A percentile compares a stretch with the other conserved stretches of the same genome.
Conservation (phyloP, 2,329 filamentous ascomycete species). For the Xylariaceae sp. region DNA sequence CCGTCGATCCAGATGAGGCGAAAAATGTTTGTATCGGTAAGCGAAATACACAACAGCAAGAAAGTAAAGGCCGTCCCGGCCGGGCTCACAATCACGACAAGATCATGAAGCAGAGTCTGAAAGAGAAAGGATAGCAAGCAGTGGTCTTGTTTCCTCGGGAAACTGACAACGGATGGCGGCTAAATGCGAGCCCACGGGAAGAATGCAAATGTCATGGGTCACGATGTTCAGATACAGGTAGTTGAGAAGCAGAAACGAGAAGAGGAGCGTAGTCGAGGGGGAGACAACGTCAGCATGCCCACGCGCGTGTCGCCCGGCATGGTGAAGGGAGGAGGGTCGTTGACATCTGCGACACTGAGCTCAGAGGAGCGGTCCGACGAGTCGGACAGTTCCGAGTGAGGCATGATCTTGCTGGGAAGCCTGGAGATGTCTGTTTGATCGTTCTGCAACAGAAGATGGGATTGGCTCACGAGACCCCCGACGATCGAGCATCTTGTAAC, state of each 20-base stretch:
- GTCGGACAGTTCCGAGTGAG: background rate
- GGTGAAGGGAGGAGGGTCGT: slow-evolving; percentile 10
- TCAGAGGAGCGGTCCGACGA: background rate
- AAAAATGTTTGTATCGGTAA: slow-evolving; percentile 27
- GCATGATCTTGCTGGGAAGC: slow-evolving; percentile 3
- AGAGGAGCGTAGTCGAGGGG: slow-evolving; percentile 9
- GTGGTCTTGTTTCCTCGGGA: slow-evolving; percentile 14
- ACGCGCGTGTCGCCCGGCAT: slow-evolving; percentile 3
- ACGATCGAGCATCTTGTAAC: background rate
- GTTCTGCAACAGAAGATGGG: background rate
- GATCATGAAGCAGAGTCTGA: slow-evolving; percentile 35
- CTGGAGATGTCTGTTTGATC: slow-evolving; percentile 7
- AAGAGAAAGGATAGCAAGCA: slow-evolving; percentile 18
- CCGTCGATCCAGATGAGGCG: slow-evolving; percentile 25
- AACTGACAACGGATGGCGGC: slow-evolving; percentile 13
- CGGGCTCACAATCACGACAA: slow-evolving; percentile 33
- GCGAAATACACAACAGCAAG: slow-evolving; percentile 29
- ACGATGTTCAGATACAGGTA: slow-evolving; percentile 15
- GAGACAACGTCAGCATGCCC: slow-evolving; percentile 1
- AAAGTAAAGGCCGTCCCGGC: slow-evolving; percentile 37
- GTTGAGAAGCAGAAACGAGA: slow-evolving; percentile 22
- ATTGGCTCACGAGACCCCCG: slow-evolving; percentile 10
- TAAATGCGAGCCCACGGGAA: slow-evolving; percentile 18
- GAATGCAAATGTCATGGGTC: slow-evolving; percentile 13
- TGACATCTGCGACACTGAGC: slow-evolving; percentile 8